Conservation (phyloP, 2,329 filamentous ascomycete genomes). For the Colletotrichum abscissum region DNA sequence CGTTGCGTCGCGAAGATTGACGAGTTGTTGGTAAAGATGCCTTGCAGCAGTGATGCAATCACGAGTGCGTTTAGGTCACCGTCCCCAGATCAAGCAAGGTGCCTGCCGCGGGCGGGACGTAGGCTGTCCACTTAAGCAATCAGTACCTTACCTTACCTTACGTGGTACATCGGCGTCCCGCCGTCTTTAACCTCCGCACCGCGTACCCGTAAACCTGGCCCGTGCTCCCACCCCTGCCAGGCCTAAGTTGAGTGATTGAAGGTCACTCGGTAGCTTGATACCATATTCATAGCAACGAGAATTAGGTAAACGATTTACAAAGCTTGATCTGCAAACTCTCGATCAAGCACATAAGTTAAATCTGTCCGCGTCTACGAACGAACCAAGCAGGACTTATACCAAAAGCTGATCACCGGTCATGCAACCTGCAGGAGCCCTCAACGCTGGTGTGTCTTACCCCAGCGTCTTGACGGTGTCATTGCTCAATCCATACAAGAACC, state of each 20-base stretch:
- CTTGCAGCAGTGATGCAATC: constrained; percentile 17
- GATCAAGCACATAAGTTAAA: not conserved
- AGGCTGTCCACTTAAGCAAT: constrained; percentile 28
- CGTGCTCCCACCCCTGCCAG: constrained; percentile 4
- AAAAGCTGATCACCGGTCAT: too few species aligned
- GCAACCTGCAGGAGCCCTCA: not conserved
- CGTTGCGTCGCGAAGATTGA: not conserved
- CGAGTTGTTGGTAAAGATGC: not conserved
- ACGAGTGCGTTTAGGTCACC: constrained; percentile 34
- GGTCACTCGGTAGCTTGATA: not conserved
- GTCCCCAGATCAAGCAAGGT: constrained; percentile 3
- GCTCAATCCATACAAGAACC: not conserved
- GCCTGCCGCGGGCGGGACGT: constrained; percentile 3
- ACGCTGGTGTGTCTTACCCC: not conserved
- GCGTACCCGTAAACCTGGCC: constrained; percentile 2
- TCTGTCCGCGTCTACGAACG: not conserved
- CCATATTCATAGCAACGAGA: not conserved
- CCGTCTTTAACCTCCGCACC: constrained; percentile 14
- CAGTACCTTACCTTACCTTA: not conserved
- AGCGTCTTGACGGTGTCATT: not conserved
- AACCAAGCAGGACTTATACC: not conserved
- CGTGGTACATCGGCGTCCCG: constrained; percentile 13
- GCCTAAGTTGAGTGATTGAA: not conserved
- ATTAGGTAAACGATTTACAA: not conserved
- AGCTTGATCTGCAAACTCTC: not conserved